phyloP scores from a whole-genome alignment of 306 rosid species.

The Rosa chinensis region DNA sequence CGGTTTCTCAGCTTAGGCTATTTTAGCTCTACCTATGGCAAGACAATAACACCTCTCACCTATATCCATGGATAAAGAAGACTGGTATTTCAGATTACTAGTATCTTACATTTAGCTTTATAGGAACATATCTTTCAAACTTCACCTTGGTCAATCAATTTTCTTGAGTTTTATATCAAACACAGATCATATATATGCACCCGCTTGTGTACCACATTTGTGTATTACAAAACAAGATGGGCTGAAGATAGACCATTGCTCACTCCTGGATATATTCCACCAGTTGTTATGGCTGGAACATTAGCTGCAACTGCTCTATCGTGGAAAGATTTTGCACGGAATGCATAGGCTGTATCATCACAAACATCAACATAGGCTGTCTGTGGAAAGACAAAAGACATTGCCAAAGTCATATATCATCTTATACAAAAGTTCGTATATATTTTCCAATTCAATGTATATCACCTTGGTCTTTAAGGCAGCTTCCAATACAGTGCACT shows the following conservation, averaged over 20 bases:
- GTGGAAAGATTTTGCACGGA: slow-evolving; percentile 66
- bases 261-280: slow-evolving; percentile 94
- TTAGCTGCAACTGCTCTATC: slow-evolving; percentile 63
- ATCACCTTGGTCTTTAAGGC: slow-evolving; percentile 79
- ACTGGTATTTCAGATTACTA: background rate
- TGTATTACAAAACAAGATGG: slow-evolving; percentile 29
- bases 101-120: background rate
- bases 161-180: background rate
- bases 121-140: background rate
- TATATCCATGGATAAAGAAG: background rate
- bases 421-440: background rate
- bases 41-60: background rate
- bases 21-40: background rate
- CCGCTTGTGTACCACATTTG: background rate
- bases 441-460: background rate
- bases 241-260: slow-evolving; percentile 76
- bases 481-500: slow-evolving; percentile 85
- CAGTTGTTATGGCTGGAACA: slow-evolving; percentile 85
- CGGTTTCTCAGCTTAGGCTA: background rate
- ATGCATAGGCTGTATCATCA: slow-evolving; percentile 69
- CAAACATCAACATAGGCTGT: slow-evolving; percentile 91
- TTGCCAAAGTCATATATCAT: background rate
- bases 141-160: background rate
- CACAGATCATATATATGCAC: background rate
- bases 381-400: slow-evolving; percentile 40